Evolutionary conservation across 768 basidiomycete genomes (phyloP), one percentile per base, ranked within the genome.

Genomic region (Xerocomellus chrysenteron): DNA sequence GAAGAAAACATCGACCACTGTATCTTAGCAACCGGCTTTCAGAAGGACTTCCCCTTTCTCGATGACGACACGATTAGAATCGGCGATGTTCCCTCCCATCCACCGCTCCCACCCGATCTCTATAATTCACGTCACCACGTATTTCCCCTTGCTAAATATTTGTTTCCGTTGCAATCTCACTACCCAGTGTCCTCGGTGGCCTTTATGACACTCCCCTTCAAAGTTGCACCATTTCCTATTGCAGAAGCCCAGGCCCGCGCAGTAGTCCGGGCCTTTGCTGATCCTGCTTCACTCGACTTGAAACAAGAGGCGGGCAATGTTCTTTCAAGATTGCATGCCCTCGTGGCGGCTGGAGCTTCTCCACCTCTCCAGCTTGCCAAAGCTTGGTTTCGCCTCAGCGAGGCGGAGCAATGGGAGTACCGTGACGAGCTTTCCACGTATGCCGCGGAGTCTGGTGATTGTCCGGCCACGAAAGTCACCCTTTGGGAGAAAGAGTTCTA

Each of bases 1-100:
- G 86, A 88, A 65, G 60, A 70, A 33, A 76, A 74, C 6, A 74
- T 92, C 54, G 83, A 87, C 59, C 72, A 81, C 58, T 84, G 83
- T 59, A 82, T 92, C 50, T 72, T 92, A 17, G 91, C 89, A 3
- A 94, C 91, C 3, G 92, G 91, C 12, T 94, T 87, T 67, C 73
- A 86, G 50, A 71, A 81, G 43, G 73, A 80, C 13, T 83, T 85
- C 60, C 86, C 87, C 0, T 92, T 91, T 72, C 73, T 93, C 40
- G 54, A 52, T 45, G 63, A 73, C 2, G 49, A 69, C 7, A 63
- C 71, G 40, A 65, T 80, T 13, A 65, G 79, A 30, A 68, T 62
- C 8, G 68, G 61, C 0, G 47, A 79, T 16, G 80, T 82, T 12
- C 78, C 82, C 2, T 63, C 76, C 5, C 66, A 76, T 17, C 78